A percentile compares a stretch with the other conserved stretches of the same genome.
phyloP scores from a whole-genome alignment of 2,329 filamentous ascomycete genomes.

The Chaetomiaceae sp. region DNA sequence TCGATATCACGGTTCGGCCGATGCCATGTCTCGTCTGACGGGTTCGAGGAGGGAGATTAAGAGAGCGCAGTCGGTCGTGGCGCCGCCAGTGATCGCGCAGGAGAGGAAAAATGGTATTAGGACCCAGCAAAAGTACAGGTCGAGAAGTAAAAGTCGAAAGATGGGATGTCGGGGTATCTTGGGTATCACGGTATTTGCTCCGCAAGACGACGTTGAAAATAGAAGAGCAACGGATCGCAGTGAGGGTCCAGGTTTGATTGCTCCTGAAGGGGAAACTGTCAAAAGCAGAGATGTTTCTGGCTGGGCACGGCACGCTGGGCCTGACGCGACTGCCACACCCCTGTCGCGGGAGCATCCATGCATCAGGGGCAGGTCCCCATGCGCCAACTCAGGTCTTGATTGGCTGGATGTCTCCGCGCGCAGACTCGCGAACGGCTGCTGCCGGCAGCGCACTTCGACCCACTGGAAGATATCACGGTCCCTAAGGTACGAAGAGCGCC shows the following conservation, averaged over 20 bases:
- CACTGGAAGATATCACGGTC: no score
- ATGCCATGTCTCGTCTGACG: conserved; percentile 17
- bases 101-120: conserved; percentile 10
- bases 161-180: conserved; percentile 17
- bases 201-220: conserved; percentile 4
- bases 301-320: conserved; percentile 8
- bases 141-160: conserved; percentile 10
- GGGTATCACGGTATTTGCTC: conserved; percentile 13
- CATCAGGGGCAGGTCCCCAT: conserved; percentile 23
- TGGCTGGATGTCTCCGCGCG: conserved; percentile 12
- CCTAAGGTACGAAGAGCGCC: no score
- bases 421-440: no score
- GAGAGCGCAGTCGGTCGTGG: conserved; percentile 8
- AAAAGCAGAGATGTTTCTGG: conserved; percentile 13
- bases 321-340: conserved; percentile 26
- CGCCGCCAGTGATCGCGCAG: conserved; percentile 4
- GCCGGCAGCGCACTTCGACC: no score
- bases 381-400: conserved; percentile 8
- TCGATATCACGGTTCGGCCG: conserved; percentile 12
- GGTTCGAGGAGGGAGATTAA: not conserved
- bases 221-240: not conserved
- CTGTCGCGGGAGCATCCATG: conserved; percentile 27
- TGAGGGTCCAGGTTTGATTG: conserved; percentile 14
- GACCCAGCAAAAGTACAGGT: conserved; percentile 7
- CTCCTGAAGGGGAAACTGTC: conserved; percentile 10